phyloP scores from a whole-genome alignment of 768 basidiomycete species.

The Kwoniella europaea region DNA sequence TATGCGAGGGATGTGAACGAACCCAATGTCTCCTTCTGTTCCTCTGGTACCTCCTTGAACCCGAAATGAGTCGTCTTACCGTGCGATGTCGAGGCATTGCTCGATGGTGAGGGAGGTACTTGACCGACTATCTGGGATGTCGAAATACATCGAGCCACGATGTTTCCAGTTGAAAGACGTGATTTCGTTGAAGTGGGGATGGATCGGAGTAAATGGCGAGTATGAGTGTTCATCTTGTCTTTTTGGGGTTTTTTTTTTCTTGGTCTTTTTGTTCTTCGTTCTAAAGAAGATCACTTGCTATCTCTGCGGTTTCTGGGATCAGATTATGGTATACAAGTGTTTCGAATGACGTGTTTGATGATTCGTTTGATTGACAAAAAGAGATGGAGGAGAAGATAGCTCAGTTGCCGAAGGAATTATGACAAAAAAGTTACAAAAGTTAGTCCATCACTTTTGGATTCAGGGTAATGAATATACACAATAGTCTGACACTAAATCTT shows the following conservation, averaged over 20 bases:
- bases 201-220: conserved; percentile 14
- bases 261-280: background rate
- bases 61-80: conserved; percentile 76
- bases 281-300: too few relatives aligned
- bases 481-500: background rate
- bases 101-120: background rate
- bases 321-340: background rate
- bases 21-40: conserved; percentile 78
- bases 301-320: background rate
- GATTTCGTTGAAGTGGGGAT: background rate
- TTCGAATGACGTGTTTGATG: background rate
- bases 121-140: background rate
- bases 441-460: background rate
- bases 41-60: conserved; percentile 84
- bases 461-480: background rate
- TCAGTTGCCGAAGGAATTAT: background rate
- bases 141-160: conserved; percentile 15
- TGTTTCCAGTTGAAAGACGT: background rate
- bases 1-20: conserved; percentile 8
- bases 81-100: background rate
- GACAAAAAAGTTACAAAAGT: background rate
- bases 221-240: conserved; percentile 6
- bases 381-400: background rate
- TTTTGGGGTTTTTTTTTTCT: too few relatives aligned
- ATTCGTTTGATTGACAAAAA: too few relatives aligned